Percentiles rank a stretch among this genome's conserved stretches.
Conservation (phyloP, 257 asterid genomes). For the Dorcoceras hygrometricum region DNA sequence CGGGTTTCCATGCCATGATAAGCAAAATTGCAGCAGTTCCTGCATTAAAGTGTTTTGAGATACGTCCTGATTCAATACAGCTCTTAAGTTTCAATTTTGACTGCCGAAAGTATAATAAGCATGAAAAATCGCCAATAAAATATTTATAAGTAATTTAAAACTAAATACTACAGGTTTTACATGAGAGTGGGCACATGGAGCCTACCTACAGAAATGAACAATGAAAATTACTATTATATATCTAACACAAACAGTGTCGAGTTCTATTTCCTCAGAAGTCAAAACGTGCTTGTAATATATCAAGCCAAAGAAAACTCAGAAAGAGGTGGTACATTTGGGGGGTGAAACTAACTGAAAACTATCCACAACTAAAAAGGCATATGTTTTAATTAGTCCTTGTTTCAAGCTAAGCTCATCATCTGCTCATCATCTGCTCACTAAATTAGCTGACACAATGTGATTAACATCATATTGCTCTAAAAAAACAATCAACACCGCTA, state of each 20-base stretch:
- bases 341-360: conserved; percentile 1
- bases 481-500: no score
- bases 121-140: conserved; percentile 22
- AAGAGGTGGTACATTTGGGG: conserved; percentile 14
- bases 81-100: conserved; percentile 13
- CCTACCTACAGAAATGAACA: background rate
- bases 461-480: background rate
- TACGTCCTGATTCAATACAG: conserved; percentile 13
- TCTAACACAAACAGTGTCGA: background rate
- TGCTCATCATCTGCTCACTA: conserved; percentile 8
- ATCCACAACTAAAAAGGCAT: conserved; percentile 6
- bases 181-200: conserved; percentile 12
- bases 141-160: conserved; percentile 8
- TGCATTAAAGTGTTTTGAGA: conserved; percentile 35
- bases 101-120: conserved; percentile 17
- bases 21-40: conserved; percentile 98
- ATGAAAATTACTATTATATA: background rate
- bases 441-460: background rate
- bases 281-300: background rate
- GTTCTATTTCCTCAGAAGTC: conserved; percentile 8
- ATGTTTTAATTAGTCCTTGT: background rate
- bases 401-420: background rate
- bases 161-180: conserved; percentile 10
- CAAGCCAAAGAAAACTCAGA: background rate
- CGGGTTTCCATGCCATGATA: conserved; percentile 88